phyloP scores from a whole-genome alignment of 2,329 filamentous ascomycete genomes.

The Podosphaera fusca region DNA sequence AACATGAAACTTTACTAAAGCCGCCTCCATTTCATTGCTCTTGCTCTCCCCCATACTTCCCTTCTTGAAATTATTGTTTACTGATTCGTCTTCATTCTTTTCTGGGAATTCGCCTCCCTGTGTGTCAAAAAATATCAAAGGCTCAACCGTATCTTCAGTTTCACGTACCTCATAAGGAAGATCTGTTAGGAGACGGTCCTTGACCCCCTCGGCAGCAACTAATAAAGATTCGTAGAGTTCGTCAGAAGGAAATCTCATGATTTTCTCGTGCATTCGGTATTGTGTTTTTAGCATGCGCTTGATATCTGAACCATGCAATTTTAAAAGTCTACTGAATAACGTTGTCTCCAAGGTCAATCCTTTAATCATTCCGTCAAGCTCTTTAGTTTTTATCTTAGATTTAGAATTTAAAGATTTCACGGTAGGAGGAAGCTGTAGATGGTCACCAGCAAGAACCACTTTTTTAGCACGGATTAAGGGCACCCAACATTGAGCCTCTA shows the following conservation, averaged over 20 bases:
- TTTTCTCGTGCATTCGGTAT: constrained; percentile 91
- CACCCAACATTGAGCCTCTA: constrained; percentile 96
- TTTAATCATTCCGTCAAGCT: constrained; percentile 21
- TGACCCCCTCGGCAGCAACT: constrained; percentile 59
- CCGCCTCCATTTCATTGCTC: constrained; percentile 77
- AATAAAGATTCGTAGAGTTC: constrained; percentile 69
- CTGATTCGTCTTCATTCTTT: constrained; percentile 45
- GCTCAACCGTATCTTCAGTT: constrained; percentile 69
- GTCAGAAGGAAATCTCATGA: constrained; percentile 84
- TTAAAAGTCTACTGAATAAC: constrained; percentile 70
- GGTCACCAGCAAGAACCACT: constrained; percentile 78
- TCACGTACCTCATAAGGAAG: constrained; percentile 56
- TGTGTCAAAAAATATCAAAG: constrained; percentile 84
- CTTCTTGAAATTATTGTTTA: constrained; percentile 22
- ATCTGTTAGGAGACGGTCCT: constrained; percentile 48
- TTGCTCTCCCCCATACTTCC: constrained; percentile 49
- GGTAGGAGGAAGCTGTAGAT: constrained; percentile 80
- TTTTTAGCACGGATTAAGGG: constrained; percentile 61
- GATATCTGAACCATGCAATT: constrained; percentile 57
- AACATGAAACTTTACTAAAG: constrained; percentile 59
- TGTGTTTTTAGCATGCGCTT: constrained; percentile 93
- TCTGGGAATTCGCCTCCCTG: constrained; percentile 86
- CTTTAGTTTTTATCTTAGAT: constrained; percentile 17
- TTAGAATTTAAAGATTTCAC: constrained; percentile 56
- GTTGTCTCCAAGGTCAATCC: constrained; percentile 60